Base-by-base conservation (phyloP, 2,329 filamentous ascomycete species). In the Phoma sp. region DNA sequence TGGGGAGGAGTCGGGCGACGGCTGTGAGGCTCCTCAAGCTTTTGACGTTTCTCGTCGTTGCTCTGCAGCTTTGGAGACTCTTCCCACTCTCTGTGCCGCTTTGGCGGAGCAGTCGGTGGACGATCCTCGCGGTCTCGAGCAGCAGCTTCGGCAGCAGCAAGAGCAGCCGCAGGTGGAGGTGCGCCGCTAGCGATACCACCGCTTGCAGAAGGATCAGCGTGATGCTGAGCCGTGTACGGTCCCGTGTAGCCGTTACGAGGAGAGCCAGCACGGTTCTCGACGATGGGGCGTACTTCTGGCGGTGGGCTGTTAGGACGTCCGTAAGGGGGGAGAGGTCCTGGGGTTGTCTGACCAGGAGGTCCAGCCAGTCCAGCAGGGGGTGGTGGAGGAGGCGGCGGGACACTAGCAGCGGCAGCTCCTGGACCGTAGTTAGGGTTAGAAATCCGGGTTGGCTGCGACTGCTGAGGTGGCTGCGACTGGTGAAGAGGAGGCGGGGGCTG, bases 31-130 rank as follows among this genome's bases (percentile, higher is more conserved):
- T 97, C 92, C 35, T 96, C 92, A 62, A 97, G 82, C 49, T 91
- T 89, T 54, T 90, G 90, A 38, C 93, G 88, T 60, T 84, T 91
- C 74, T 97, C 93, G 4, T 98, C 93, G 35, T 87, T 96, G 8
- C 90, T 88, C 10, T 73, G 71, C 57, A 90, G 86, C 79, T 97
- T 97, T 80, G 97, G 96, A 39, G 82, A 81, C 32, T 93, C 89
- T 63, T 98, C 95, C 93, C 95, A 97, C 69, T 98, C 95, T 43
- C 93, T 88, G 73, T 87, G 83, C 53, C 95, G 86, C 82, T 99
- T 99, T 52, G 89, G 86, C 2, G 73, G 70, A 13, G 81, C 89
- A 33, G 91, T 96, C 1, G 88, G 77, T 14, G 92, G 90, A n/a
- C 92, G 85, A 37, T 87, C 85, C 51, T 96, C 89, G 36, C 71